These are phyloP conservation scores for Stellera chamaejasme DNA, from an alignment of 345 rosid genomes.

Conservation along the genomic window DNA sequence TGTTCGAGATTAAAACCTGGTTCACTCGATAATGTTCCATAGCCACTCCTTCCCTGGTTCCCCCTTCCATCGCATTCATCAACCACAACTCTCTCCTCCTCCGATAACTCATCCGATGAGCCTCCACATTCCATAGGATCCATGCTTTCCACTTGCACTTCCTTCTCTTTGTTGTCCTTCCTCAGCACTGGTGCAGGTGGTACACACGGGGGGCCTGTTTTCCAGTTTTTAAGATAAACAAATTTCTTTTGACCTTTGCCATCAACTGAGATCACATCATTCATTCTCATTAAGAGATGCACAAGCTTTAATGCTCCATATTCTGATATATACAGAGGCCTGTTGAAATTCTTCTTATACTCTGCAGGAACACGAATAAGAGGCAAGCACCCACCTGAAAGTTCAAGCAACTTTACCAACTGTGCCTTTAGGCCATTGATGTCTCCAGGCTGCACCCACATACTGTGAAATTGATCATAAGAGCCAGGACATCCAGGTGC, in stretches of 20 bases:
- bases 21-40: slow-evolving; percentile 16
- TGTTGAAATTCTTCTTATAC: slow-evolving; percentile 67
- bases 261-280: slow-evolving; percentile 51
- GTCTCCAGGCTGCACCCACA: slow-evolving; percentile 96
- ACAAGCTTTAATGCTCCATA: slow-evolving; percentile 73
- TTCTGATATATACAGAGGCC: slow-evolving; percentile 73
- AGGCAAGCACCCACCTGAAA: slow-evolving; percentile 78
- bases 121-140: slow-evolving; percentile 28
- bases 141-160: slow-evolving; percentile 24
- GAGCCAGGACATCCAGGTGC: slow-evolving; percentile 25
- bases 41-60: slow-evolving; percentile 19
- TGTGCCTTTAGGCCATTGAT: slow-evolving; percentile 71
- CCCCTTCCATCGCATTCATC: slow-evolving; percentile 33
- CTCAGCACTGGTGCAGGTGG: slow-evolving; percentile 37
- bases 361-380: slow-evolving; percentile 63
- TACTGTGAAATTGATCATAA: slow-evolving; percentile 49
- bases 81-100: slow-evolving; percentile 41
- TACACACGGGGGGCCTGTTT: slow-evolving; percentile 30
- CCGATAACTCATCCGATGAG: slow-evolving; percentile 72
- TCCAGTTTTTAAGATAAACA: slow-evolving; percentile 64
- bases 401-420: slow-evolving; percentile 73
- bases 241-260: slow-evolving; percentile 68
- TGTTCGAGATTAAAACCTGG: slow-evolving; percentile 35
- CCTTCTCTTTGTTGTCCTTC: slow-evolving; percentile 59
- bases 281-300: slow-evolving; percentile 82